A percentile compares a stretch with the other conserved stretches of the same genome.
Conservation (phyloP, 257 asterid genomes). For the Nicotiana attenuata region DNA sequence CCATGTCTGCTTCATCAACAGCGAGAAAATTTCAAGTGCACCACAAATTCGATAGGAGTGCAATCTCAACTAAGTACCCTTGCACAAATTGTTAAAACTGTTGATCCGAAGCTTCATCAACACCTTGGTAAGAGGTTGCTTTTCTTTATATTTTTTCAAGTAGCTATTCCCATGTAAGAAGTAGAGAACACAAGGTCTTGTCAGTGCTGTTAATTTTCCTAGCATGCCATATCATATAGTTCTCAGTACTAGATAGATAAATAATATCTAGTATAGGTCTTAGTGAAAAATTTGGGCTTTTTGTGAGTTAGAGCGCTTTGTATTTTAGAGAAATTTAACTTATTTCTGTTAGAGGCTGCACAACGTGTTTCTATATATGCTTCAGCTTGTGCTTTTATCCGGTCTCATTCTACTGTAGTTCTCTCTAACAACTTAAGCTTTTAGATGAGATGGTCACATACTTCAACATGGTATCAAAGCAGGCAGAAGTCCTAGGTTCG, state of each 20-base stretch:
- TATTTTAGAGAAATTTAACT: neutral
- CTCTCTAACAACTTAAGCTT: no score
- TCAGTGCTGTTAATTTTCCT: neutral
- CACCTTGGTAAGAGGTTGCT: constrained; percentile 68
- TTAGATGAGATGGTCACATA: no score
- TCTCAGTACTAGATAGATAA: neutral
- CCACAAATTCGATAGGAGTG: constrained; percentile 75
- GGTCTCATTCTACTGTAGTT: no score
- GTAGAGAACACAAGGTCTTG: neutral
- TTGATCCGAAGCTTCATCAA: constrained; percentile 89
- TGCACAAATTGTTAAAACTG: constrained; percentile 67
- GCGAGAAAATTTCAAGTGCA: constrained; percentile 88
- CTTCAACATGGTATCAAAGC: no score
- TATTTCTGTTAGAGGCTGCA: neutral
- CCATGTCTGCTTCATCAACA: constrained; percentile 26
- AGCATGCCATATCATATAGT: neutral
- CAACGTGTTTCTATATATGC: neutral
- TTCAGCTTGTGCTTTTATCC: neutral
- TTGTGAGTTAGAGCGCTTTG: neutral
- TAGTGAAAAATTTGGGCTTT: neutral
- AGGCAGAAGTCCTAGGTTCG: no score
- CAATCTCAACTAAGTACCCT: constrained; percentile 82
- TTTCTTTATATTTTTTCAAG: neutral
- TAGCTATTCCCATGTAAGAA: neutral
- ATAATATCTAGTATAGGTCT: neutral